Conservation (phyloP, 495 filamentous ascomycete species). For the Cairneyella variabilis region DNA sequence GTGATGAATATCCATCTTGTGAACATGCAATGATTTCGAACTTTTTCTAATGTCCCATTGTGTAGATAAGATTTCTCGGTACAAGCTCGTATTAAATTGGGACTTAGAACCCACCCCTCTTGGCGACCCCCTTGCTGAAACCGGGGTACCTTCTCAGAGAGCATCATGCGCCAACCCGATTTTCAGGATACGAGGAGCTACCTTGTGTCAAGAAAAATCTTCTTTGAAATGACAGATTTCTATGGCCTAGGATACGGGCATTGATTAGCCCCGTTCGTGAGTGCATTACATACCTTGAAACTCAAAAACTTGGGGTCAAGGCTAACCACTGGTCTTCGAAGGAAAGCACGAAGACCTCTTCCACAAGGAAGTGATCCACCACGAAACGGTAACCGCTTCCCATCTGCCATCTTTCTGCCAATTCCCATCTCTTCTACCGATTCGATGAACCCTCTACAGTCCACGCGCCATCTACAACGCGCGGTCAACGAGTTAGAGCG, state of each 20-base stretch:
- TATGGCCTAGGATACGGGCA: background rate
- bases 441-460: slow-evolving; percentile 16
- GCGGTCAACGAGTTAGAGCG: slow-evolving; percentile 12
- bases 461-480: slow-evolving; percentile 1
- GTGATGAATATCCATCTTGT: too few species aligned
- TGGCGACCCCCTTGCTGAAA: slow-evolving; percentile 18
- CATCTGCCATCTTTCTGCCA: background rate
- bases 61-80: too few species aligned
- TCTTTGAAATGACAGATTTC: background rate
- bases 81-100: slow-evolving; percentile 17
- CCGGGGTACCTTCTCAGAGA: background rate
- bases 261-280: too few species aligned
- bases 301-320: too few species aligned
- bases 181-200: background rate
- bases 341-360: background rate
- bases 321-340: background rate
- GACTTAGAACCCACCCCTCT: background rate
- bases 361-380: background rate
- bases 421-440: background rate
- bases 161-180: slow-evolving; percentile 11
- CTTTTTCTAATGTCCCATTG: too few species aligned
- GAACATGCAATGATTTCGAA: too few species aligned
- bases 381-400: too few species aligned
- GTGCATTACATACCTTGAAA: too few species aligned
- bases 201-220: background rate